Conservation (phyloP, 2,329 filamentous ascomycete species). For the Aspergillus sp. region DNA sequence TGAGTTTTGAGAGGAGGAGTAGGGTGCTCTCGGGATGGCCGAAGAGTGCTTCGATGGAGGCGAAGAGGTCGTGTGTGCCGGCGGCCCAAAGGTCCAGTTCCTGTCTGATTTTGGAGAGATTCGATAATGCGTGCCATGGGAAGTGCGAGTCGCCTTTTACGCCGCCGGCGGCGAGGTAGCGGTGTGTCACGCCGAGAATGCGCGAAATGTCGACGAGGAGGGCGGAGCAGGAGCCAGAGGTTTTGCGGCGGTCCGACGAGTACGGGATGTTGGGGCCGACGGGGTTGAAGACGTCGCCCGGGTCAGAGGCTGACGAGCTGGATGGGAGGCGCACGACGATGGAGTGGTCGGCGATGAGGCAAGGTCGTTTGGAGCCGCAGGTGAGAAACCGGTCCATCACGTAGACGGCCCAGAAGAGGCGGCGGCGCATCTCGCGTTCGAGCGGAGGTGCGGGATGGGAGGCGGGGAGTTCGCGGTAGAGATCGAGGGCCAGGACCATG, state of each 20-base stretch:
- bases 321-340: conserved; percentile 75
- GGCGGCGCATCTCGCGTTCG: conserved; percentile 75
- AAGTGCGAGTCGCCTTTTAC: conserved; percentile 90
- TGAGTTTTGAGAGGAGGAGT: conserved; percentile 79
- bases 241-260: conserved; percentile 70
- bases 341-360: conserved; percentile 76
- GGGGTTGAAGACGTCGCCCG: conserved; percentile 82
- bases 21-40: conserved; percentile 78
- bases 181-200: conserved; percentile 80
- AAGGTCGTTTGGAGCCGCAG: conserved; percentile 79
- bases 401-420: conserved; percentile 90
- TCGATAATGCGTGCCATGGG: conserved; percentile 86
- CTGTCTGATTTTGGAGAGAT: conserved; percentile 81
- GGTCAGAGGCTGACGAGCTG: conserved; percentile 61
- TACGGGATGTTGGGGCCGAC: conserved; percentile 77
- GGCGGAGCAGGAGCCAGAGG: conserved; percentile 75
- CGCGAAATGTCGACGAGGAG: conserved; percentile 85
- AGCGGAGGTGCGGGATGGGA: conserved; percentile 63
- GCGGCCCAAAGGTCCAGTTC: conserved; percentile 85
- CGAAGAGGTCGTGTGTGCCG: conserved; percentile 78
- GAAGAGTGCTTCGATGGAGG: conserved; percentile 74
- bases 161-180: conserved; percentile 81
- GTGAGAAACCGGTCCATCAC: conserved; percentile 82
- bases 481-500: conserved; percentile 80
- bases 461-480: conserved; percentile 76